phyloP scores from a whole-genome alignment of 1,284 basidiomycete genomes.

The Austroboletus niveus region DNA sequence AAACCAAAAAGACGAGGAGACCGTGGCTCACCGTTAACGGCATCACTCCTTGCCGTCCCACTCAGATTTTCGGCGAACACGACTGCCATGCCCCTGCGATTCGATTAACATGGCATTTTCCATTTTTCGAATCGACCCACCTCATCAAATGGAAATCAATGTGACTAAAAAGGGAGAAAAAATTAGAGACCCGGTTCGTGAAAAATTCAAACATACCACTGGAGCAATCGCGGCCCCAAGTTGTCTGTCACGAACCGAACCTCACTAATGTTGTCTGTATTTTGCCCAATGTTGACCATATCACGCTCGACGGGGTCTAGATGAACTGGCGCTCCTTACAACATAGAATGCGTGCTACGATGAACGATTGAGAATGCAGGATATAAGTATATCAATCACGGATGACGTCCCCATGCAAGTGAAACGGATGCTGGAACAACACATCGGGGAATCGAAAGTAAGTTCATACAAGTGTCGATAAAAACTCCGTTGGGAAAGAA shows the following conservation, averaged over 20 bases:
- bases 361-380: background rate
- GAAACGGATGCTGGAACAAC: slow-evolving; percentile 36
- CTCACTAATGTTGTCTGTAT: slow-evolving; percentile 37
- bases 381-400: background rate
- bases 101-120: too few species aligned
- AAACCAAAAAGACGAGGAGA: background rate
- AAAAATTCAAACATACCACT: slow-evolving; percentile 21
- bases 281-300: slow-evolving; percentile 32
- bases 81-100: slow-evolving; percentile 36
- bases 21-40: slow-evolving; percentile 14
- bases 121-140: slow-evolving; percentile 10
- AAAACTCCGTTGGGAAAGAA: slow-evolving; percentile 25
- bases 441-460: background rate
- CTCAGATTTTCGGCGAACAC: slow-evolving; percentile 38
- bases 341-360: slow-evolving; percentile 42
- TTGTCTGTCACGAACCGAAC: slow-evolving; percentile 41
- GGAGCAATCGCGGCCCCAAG: slow-evolving; percentile 34
- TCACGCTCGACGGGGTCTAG: slow-evolving; percentile 41
- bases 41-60: slow-evolving; percentile 16
- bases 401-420: slow-evolving; percentile 41
- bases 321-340: slow-evolving; percentile 39
- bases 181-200: background rate
- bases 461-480: slow-evolving; percentile 19
- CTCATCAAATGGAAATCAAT: slow-evolving; percentile 33
- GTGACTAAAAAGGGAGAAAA: slow-evolving; percentile 24